Base-by-base conservation (phyloP, 441 rosid species). In the Mallotus japonicus region DNA sequence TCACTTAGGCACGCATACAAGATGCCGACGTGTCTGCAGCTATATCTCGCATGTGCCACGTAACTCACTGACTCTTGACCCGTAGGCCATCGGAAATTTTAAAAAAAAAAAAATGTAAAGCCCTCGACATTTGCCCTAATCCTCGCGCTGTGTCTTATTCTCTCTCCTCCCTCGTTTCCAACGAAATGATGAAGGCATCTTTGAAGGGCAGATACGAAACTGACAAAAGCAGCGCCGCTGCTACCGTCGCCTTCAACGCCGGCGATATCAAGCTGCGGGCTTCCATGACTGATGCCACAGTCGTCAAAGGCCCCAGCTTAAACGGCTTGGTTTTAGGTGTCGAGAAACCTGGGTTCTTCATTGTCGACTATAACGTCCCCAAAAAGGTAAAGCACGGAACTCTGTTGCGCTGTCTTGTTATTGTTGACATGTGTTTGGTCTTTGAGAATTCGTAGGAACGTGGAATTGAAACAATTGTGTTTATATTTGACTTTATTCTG, bases 271-370 rank as follows among this genome's bases (percentile, higher is more conserved):
- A 86, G 83, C 91, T 91, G 20, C 87, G 95, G 0, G 98, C 91
- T 44, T 86, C 97, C 60, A 46, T 92, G 83, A 95, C 96, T 32
- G 98, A 91, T 67, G 97, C 95, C 80, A 89, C 98, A 15, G 61
- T 95, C 75, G 87, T 82, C 78, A 80, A 80, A 0, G 99, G 97
- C 64, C 98, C 99, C 68, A 85, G 85, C 80, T 79, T 95, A 70
- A 89, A 83, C 80, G 98, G 96, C 70, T 74, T 95, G 79, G 78
- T 82, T 72, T 83, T 95, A 42, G 86, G 89, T 65, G 85, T 88
- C 24, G 98, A 95, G 79, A 92, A 88, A 79, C 98, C 96, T 11
- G 96, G 93, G 55, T 91, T 77, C 86, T 92, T 95, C 83, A 87
- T 85, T 79, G 63, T 90, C 57, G 98, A 95, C 81, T 95, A 89